phyloP scores from a whole-genome alignment of 1,139 yeast species.

The Suhomyces bokatorum region DNA sequence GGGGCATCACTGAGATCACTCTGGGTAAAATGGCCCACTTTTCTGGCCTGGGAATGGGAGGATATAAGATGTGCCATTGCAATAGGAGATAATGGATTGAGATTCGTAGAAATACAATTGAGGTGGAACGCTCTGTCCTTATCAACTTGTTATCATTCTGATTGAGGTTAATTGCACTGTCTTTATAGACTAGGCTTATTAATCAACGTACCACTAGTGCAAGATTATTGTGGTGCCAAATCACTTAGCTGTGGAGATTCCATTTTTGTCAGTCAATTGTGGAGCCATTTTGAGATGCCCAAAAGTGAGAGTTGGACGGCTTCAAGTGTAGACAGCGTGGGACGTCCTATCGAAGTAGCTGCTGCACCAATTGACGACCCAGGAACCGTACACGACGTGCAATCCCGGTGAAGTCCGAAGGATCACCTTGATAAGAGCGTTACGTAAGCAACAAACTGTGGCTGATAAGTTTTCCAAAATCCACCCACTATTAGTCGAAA shows the following conservation, averaged over 20 bases:
- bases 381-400: too few species aligned
- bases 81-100: not conserved
- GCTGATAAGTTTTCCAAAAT: not conserved
- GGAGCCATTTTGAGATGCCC: not conserved
- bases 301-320: too few species aligned
- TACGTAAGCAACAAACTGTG: constrained; percentile 2
- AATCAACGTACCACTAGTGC: constrained; percentile 1
- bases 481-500: not conserved
- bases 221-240: constrained; percentile 3
- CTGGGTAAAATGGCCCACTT: constrained; percentile 23
- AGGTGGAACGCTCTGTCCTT: too few species aligned
- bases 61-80: constrained; percentile 28
- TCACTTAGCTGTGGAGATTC: constrained; percentile 2
- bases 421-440: too few species aligned
- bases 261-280: constrained; percentile 1
- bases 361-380: not conserved
- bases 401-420: too few species aligned
- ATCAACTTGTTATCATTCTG: too few species aligned
- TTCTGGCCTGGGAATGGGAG: constrained; percentile 31
- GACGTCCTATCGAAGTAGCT: too few species aligned
- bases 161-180: too few species aligned
- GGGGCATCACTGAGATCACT: constrained; percentile 31
- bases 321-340: too few species aligned
- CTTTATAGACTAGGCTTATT: constrained; percentile 2
- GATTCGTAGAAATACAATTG: not conserved